Evolutionary conservation across 805 yeast genomes (phyloP), one percentile per base, ranked within the genome.

Genomic region (Jamesozyma hellenica): DNA sequence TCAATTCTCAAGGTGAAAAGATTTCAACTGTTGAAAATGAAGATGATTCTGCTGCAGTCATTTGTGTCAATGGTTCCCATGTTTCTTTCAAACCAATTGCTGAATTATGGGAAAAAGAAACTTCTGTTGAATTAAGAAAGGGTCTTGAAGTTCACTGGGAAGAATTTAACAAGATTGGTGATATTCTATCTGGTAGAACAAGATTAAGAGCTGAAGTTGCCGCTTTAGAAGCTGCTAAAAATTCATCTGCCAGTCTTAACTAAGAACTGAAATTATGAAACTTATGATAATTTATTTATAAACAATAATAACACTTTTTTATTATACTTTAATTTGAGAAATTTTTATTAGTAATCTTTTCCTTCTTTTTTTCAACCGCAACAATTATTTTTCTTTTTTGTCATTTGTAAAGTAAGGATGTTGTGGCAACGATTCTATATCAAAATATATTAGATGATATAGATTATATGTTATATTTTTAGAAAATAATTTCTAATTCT

Each of bases 111-210:
- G 64, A 67, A 10, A 63, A 68, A 29, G 80, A 77, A 45, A 77
- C 90, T 2, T 71, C 81, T 55, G 61, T 77, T 29, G 58, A 58
- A 32, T 65, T 72, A 53, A 72, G 94, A 65, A 82, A 80, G 64
- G 85, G 87, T 40, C 63, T 61, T 38, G 72, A 70, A 2, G 63
- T 81, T 34, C 92, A 82, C 58, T 83, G 94, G 94, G 64, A 66
- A 38, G 66, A 70, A 36, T 67, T 77, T 64, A 70, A 68, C 42
- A 68, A 68, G 42, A 72, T 77, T 27, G 73, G 77, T 45, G 84
- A 79, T 54, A 74, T 82, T 50, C 66, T 83, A 52, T 81, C 88
- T 54, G 94, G 94, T 30, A 69, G 88, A 54, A 56, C 72, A 41
- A 60, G 67, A 48, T 59, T 80, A 42, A 65, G 79, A 58, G 65